Evolutionary conservation across 352 stramenopile species (phyloP).

Genomic region (Blastocystis sp.): DNA sequence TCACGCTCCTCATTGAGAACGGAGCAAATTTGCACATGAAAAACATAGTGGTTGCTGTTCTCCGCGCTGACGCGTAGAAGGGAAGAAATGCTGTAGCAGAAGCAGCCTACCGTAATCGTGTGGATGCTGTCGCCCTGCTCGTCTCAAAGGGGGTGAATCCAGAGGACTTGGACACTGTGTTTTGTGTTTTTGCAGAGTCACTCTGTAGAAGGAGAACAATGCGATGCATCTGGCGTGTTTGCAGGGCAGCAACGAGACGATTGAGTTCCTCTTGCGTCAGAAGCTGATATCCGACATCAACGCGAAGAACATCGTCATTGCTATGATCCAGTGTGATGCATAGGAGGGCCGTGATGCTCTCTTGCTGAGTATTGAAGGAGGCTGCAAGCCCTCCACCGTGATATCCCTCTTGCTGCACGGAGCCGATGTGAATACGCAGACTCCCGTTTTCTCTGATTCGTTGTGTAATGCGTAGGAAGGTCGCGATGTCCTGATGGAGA

Average conservation of each 20-base stretch:
- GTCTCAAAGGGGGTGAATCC: slow-evolving; percentile 22
- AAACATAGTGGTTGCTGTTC: background rate
- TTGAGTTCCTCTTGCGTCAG: slow-evolving; percentile 36
- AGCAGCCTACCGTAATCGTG: slow-evolving; percentile 8
- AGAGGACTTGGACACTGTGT: slow-evolving; percentile 39
- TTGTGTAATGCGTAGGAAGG: slow-evolving; percentile 12
- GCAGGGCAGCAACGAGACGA: slow-evolving; percentile 41
- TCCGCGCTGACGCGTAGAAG: slow-evolving; percentile 9
- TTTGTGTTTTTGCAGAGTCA: background rate
- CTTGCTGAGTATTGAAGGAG: slow-evolving; percentile 47
- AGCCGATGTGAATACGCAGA: slow-evolving; percentile 45
- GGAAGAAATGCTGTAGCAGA: slow-evolving; percentile 10
- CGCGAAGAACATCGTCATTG: slow-evolving; percentile 22
- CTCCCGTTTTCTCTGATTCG: background rate
- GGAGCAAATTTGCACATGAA: slow-evolving; percentile 22
- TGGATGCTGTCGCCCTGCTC: slow-evolving; percentile 38
- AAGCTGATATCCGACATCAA: slow-evolving; percentile 47
- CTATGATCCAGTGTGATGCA: too few species aligned
- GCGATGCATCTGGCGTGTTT: slow-evolving; percentile 19
- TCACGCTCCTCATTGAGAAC: slow-evolving; percentile 25
- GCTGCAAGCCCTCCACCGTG: slow-evolving; percentile 6
- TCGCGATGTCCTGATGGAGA: slow-evolving; percentile 42
- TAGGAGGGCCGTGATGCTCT: slow-evolving; percentile 47
- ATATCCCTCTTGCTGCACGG: slow-evolving; percentile 16
- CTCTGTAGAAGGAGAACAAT: slow-evolving; percentile 2